These are phyloP conservation scores for Alternaria novae-zelandiae DNA, from an alignment of 2,329 filamentous ascomycete species.

Conservation along the genomic window DNA sequence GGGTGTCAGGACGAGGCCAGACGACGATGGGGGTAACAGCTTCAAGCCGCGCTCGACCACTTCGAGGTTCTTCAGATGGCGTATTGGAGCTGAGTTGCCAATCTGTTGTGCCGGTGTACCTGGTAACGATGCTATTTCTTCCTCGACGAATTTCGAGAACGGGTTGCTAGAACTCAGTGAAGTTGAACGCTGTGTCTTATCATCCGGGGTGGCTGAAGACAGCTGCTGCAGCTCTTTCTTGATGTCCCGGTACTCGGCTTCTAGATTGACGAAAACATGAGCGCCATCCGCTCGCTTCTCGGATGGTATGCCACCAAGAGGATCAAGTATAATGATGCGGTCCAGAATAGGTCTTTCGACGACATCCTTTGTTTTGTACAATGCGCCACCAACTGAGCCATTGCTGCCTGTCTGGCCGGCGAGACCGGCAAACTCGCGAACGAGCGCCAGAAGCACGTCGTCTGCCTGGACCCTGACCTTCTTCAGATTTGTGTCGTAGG, in stretches of 20 bases:
- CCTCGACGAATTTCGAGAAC: constrained; percentile 52
- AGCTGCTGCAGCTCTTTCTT: constrained; percentile 63
- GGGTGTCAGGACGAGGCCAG: constrained; percentile 87
- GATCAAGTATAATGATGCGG: constrained; percentile 86
- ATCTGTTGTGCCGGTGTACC: constrained; percentile 25
- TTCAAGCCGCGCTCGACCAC: constrained; percentile 74
- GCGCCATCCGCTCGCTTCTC: constrained; percentile 65
- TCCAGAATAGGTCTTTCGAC: constrained; percentile 65
- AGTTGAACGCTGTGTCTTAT: constrained; percentile 9
- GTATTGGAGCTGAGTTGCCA: constrained; percentile 25
- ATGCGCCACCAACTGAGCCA: constrained; percentile 9
- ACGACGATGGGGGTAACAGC: constrained; percentile 82
- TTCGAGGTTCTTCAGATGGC: constrained; percentile 73
- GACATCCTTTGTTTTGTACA: constrained; percentile 26
- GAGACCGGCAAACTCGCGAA: constrained; percentile 75
- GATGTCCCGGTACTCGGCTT: constrained; percentile 82
- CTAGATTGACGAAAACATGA: constrained; percentile 89
- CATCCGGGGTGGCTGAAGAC: constrained; percentile 14
- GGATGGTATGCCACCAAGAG: constrained; percentile 81
- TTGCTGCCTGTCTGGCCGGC: constrained; percentile 40
- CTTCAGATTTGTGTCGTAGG: constrained; percentile 59
- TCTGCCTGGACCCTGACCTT: constrained; percentile 59
- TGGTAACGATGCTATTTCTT: constrained; percentile 25
- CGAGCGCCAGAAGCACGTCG: constrained; percentile 77
- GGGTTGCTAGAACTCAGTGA: constrained; percentile 49